phyloP scores from a whole-genome alignment of 768 basidiomycete genomes.

The Sporobolomyces pararoseus region DNA sequence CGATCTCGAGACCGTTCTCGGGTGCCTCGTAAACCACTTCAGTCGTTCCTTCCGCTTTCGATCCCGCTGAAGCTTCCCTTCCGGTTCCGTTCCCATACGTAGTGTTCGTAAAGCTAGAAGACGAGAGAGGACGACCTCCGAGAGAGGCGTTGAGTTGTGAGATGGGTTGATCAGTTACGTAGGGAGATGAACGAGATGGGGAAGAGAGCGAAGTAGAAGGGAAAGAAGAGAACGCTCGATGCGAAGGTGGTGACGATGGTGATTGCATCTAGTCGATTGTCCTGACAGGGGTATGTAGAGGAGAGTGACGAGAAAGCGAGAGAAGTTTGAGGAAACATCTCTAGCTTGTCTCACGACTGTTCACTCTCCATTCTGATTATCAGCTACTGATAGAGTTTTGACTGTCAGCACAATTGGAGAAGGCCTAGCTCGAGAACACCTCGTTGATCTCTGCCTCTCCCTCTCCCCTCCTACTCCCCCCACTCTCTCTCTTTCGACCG shows the following conservation, averaged over 20 bases:
- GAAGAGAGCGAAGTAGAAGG: conserved; percentile 20
- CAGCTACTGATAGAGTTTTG: no score
- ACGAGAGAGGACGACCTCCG: conserved; percentile 15
- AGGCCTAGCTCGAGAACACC: no score
- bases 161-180: conserved; percentile 39
- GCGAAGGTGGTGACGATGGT: conserved; percentile 4
- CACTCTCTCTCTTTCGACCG: no score
- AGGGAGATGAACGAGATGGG: conserved; percentile 19
- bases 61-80: background rate
- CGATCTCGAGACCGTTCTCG: conserved; percentile 94
- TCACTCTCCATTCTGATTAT: no score
- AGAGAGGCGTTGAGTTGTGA: conserved; percentile 12
- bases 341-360: no score
- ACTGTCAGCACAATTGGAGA: no score
- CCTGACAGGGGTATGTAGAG: background rate
- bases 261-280: background rate
- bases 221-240: conserved; percentile 31
- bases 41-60: conserved; percentile 53
- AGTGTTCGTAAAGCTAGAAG: background rate
- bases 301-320: background rate
- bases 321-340: no score
- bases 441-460: no score
- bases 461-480: no score
- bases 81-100: background rate
- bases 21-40: conserved; percentile 99